Evolutionary conservation across 2,329 filamentous ascomycete genomes (phyloP), one percentile per base, ranked within the genome.

Genomic region (Fusarium brevicatenulatum): DNA sequence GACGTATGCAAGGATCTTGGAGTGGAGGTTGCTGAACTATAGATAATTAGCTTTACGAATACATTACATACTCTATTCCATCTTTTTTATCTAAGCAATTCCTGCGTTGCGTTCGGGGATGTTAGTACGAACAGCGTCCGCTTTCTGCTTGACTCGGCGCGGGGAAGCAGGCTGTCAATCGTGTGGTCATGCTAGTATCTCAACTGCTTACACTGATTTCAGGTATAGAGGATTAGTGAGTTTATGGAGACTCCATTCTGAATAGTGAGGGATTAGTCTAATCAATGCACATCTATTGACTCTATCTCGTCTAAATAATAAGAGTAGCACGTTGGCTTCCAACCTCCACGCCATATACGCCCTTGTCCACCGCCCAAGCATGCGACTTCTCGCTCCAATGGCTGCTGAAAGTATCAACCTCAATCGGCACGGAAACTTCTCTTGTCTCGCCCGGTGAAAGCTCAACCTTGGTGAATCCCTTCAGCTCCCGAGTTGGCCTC

Each of bases 371-470:
- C 2, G 0, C 3, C 52, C 52, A 55, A 42, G 25, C 25, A 43
- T 18, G 36, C 21, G 16, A 55, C 19, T 0, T 5, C 21, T 55
- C 37, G 4, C 21, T 55, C 52, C 52, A 55, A 19, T 43, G 36
- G 4, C 25, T 11, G 6, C 4, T 19, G 0, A 55, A 55, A 28
- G 8, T 43, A 1, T 43, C 21, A 0, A 32, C 37, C 1, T 43
- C 25, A 2, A 55, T 32, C 70, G 73, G 6, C 80, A 89, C 73
- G 89, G 90, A 77, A 18, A 73, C 25, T 7, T 63, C 36, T 6
- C 11, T 37, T 0, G 32, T 46, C 50, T 74, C 57, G 1, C 52
- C 52, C 1, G 61, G 63, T 3, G 63, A 43, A 0, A 74, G 50
- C 2, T 43, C 40, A 3, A 57, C 43, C 39, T 73, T 74, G 8